Conservation (phyloP, 208 protist species). For the Trypanosoma vivax region DNA sequence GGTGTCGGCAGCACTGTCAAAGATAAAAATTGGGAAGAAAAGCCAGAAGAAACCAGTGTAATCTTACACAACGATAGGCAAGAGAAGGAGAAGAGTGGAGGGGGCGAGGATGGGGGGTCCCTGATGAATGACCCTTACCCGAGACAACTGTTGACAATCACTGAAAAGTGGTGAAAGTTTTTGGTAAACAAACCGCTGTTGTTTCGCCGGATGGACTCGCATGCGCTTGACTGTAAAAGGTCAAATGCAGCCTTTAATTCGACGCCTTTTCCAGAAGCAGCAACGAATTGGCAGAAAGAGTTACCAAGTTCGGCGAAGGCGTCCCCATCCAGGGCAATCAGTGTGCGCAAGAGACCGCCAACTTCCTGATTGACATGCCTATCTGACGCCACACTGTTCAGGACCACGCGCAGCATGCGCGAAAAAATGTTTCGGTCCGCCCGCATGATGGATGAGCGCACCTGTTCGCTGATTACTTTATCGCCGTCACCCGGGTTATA, state of each 20-base stretch:
- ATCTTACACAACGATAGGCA: not conserved
- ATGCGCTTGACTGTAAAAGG: slow-evolving; percentile 13
- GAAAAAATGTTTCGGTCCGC: slow-evolving; percentile 8
- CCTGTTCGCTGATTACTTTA: not conserved
- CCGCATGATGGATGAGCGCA: slow-evolving; percentile 5
- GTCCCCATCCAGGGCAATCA: slow-evolving; percentile 12
- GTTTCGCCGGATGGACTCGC: slow-evolving; percentile 10
- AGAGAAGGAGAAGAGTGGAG: too few species aligned
- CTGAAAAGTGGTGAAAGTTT: slow-evolving; percentile 17
- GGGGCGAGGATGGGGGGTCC: too few species aligned
- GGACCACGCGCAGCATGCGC: slow-evolving; percentile 6
- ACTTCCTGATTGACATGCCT: not conserved
- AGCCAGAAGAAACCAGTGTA: not conserved
- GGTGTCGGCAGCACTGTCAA: not conserved
- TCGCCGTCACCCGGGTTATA: slow-evolving; percentile 5
- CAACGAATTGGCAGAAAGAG: slow-evolving; percentile 5
- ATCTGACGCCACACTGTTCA: slow-evolving; percentile 15
- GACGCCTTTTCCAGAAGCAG: slow-evolving; percentile 1
- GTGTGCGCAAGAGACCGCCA: slow-evolving; percentile 1
- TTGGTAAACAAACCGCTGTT: slow-evolving; percentile 17
- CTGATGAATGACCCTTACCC: not conserved
- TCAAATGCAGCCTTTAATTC: slow-evolving; percentile 15
- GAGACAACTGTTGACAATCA: slow-evolving; percentile 11
- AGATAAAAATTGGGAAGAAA: not conserved
- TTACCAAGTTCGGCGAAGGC: slow-evolving; percentile 6